Evolutionary conservation across 2,329 filamentous ascomycete genomes (phyloP).

Genomic region (Grosmannia serpens): DNA sequence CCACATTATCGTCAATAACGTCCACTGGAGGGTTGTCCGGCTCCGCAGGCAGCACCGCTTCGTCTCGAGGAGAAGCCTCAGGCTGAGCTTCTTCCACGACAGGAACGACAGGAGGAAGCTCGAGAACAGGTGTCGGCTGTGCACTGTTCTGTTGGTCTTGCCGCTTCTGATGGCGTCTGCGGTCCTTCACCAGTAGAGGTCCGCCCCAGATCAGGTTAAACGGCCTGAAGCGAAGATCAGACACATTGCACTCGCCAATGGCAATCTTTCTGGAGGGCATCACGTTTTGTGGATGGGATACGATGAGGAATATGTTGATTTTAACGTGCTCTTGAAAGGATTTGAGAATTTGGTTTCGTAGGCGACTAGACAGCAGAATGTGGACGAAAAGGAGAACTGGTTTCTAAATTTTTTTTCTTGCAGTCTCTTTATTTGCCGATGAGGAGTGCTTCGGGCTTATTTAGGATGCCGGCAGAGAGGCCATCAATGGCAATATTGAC

Average conservation of each 20-base stretch:
- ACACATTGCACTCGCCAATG: background rate
- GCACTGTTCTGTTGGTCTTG: background rate
- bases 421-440: background rate
- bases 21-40: background rate
- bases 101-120: background rate
- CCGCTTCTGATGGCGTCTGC: background rate
- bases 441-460: background rate
- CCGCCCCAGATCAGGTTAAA: conserved; percentile 6
- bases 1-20: too few species aligned
- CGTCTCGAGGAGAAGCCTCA: background rate
- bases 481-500: background rate
- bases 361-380: background rate
- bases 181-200: background rate
- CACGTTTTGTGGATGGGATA: background rate
- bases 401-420: background rate
- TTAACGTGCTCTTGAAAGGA: background rate
- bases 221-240: background rate
- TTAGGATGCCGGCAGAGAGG: background rate
- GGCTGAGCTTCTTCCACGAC: background rate
- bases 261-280: background rate
- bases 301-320: background rate
- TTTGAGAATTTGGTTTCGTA: background rate
- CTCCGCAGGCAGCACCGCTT: background rate
- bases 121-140: background rate
- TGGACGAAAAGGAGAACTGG: background rate